Evolutionary conservation across 805 yeast species (phyloP), one percentile per base, ranked within the genome.

Genomic region (Komagataella mondaviorum): DNA sequence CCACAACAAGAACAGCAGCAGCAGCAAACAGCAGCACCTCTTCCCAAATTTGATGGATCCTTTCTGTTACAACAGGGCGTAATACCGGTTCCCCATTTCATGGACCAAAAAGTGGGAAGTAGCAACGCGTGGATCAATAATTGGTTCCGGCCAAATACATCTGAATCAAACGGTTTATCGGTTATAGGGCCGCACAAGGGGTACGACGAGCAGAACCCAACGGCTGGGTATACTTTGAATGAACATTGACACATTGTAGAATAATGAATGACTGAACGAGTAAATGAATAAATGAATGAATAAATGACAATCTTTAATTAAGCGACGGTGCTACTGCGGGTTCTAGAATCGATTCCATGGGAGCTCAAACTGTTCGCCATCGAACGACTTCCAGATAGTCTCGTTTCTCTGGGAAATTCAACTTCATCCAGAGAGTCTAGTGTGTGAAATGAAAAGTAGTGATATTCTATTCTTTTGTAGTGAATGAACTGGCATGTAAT

Each of bases 401-500:
- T 30, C 39, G 14, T 30, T 30, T 30, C 39, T 30, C 10, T 30
- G 39, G 39, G 39, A 14, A 30, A 30, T 8, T 30, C 39, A 30
- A 30, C 39, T 8, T 30, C 39, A 14, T 30, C 39, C 14, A 30
- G 39, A 30, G 14, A 12, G n/a, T 30, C n/a, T 30, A 30, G 39
- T 14, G 39, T 30, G 39, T 30, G 39, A 12, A 5, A 8, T 30
- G 39, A 30, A 30, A 30, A 30, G 39, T 30, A 30, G 14, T 30
- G 14, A 5, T 36, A 12, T 16, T 63, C 67, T 49, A 57, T 46
- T 18, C 60, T 57, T 58, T 73, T 80, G 64, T 80, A 86, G 62
- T 83, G 78, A 50, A 86, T 67, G 61, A 79, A 87, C 61, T 85
- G 95, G 49, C 73, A 81, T 6, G 86, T 85, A 52, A 88, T 85